These are phyloP conservation scores for Vigna nakashimae DNA, from an alignment of 306 rosid genomes.

Conservation along the genomic window DNA sequence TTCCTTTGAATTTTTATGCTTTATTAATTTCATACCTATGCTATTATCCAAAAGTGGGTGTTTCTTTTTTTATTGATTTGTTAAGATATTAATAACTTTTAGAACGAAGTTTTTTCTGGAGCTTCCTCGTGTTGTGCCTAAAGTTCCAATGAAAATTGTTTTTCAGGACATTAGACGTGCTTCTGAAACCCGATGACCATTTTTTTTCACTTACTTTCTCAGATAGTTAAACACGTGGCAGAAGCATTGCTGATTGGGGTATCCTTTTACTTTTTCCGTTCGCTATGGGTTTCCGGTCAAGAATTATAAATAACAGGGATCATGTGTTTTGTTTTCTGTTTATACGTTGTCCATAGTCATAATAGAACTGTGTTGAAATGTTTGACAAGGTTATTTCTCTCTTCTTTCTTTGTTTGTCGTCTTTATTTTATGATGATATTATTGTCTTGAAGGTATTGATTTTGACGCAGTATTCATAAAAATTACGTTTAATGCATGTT, in stretches of 20 bases:
- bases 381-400: neutral
- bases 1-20: conserved; percentile 1
- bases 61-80: neutral
- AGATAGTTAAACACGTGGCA: neutral
- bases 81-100: neutral
- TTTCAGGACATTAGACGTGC: conserved; percentile 2
- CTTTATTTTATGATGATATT: conserved; percentile 1
- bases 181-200: neutral
- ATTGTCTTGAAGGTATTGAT: neutral
- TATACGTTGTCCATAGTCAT: neutral
- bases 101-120: neutral
- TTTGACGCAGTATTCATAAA: neutral
- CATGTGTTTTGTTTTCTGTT: neutral
- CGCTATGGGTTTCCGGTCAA: neutral
- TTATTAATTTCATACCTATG: neutral
- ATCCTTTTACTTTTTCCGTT: neutral
- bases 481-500: neutral
- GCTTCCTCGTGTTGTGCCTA: neutral
- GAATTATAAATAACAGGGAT: neutral
- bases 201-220: neutral
- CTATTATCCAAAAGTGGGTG: neutral
- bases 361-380: neutral
- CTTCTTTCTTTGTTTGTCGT: neutral
- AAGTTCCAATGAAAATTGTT: neutral
- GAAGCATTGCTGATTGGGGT: neutral